phyloP scores from a whole-genome alignment of 2,329 filamentous ascomycete species.

The Fusarium succisae region DNA sequence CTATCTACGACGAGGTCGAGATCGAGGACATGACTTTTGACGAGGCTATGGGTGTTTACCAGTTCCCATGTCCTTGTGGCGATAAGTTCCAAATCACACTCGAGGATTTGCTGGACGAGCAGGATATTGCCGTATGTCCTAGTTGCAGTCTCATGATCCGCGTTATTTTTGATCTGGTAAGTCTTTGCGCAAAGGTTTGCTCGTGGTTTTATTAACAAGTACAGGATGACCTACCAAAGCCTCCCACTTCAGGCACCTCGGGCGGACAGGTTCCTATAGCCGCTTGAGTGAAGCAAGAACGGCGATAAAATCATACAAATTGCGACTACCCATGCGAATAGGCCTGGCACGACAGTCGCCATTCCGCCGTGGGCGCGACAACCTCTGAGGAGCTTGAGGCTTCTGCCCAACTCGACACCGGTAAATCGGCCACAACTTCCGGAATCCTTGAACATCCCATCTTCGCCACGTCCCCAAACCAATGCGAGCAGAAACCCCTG shows the following conservation, averaged over 20 bases:
- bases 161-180: conserved; percentile 88
- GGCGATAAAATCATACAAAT: conserved; percentile 2
- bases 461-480: neutral
- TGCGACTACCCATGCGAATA: neutral
- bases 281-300: conserved; percentile 45
- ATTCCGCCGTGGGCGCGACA: neutral
- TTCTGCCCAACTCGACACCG: neutral
- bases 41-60: conserved; percentile 82
- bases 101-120: conserved; percentile 83
- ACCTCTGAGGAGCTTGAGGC: neutral
- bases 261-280: conserved; percentile 52
- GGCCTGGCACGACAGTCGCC: neutral
- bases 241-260: conserved; percentile 44
- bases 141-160: conserved; percentile 97
- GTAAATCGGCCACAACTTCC: neutral
- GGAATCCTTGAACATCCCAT: neutral
- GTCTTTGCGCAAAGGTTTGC: conserved; percentile 40
- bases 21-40: conserved; percentile 99
- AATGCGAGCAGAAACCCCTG: neutral
- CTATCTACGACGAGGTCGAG: conserved; percentile 97
- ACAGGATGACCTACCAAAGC: conserved; percentile 59
- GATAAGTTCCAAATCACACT: conserved; percentile 94
- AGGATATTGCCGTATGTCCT: conserved; percentile 96
- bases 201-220: neutral
- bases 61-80: conserved; percentile 96